A percentile compares a stretch with the other conserved stretches of the same genome.
Conservation (phyloP, 805 yeast genomes). For the Komagataella kurtzmanii region DNA sequence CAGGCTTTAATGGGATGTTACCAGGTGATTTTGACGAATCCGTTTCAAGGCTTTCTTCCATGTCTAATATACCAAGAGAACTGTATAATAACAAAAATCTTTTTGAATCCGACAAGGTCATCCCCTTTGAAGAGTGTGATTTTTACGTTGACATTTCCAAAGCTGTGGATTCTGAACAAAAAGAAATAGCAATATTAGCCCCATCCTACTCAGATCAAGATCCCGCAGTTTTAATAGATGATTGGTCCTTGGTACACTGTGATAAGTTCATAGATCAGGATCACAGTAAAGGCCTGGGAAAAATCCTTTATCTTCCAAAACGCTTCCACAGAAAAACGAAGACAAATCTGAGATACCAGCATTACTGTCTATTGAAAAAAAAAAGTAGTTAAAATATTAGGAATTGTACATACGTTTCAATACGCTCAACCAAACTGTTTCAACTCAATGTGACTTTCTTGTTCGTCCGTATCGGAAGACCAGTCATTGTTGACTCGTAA, state of each 20-base stretch:
- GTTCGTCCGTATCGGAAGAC: conserved; percentile 5
- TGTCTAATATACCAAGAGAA: conserved; percentile 33
- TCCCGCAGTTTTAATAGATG: conserved; percentile 8
- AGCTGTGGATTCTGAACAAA: conserved; percentile 27
- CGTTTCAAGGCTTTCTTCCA: conserved; percentile 10
- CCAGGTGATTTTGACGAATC: conserved; percentile 72
- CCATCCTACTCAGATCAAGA: neutral
- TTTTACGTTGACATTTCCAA: conserved; percentile 54
- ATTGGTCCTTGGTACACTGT: conserved; percentile 39
- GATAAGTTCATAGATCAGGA: conserved; percentile 38
- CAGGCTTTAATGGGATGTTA: conserved; percentile 76
- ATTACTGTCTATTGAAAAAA: neutral
- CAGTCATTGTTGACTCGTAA: neutral
- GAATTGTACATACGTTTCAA: neutral
- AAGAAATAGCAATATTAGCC: conserved; percentile 21
- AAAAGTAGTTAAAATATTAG: neutral
- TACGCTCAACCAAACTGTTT: conserved; percentile 27
- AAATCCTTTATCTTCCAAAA: conserved; percentile 37
- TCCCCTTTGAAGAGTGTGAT: conserved; percentile 40
- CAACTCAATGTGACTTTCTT: conserved; percentile 30
- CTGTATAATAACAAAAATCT: conserved; percentile 67
- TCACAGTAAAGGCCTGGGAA: conserved; percentile 38
- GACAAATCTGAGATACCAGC: neutral
- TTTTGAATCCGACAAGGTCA: conserved; percentile 47
- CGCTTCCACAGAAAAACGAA: neutral